Percentiles rank a stretch among this genome's conserved stretches.
These are phyloP conservation scores for Vickermania ingenoplastis DNA, from an alignment of 208 protist species.

Conservation along the genomic window DNA sequence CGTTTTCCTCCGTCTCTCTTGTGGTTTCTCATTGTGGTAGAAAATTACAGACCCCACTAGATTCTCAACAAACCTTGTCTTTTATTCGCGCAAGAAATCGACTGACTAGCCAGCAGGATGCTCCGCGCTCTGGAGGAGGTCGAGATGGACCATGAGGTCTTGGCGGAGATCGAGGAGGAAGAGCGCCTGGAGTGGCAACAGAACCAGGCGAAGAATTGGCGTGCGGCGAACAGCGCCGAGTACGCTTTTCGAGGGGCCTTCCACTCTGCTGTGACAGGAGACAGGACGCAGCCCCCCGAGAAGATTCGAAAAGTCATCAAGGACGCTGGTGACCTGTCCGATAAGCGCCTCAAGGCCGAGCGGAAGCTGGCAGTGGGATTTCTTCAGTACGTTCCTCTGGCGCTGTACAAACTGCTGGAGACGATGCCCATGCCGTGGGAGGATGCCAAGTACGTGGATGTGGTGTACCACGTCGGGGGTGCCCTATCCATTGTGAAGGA, in stretches of 20 bases:
- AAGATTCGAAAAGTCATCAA: conserved; percentile 99
- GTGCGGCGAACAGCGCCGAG: conserved; percentile 47
- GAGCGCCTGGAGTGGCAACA: conserved; percentile 25
- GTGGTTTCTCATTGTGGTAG: too few relatives aligned
- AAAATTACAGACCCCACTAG: too few relatives aligned
- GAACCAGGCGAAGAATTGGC: conserved; percentile 49
- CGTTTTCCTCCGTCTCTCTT: too few relatives aligned
- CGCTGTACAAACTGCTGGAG: conserved; percentile 99
- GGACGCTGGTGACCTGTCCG: conserved; percentile 99
- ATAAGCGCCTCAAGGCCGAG: conserved; percentile 98
- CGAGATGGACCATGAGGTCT: too few relatives aligned
- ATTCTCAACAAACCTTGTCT: too few relatives aligned
- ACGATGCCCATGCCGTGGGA: conserved; percentile 99
- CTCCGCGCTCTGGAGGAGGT: too few relatives aligned
- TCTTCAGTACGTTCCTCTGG: conserved; percentile 99
- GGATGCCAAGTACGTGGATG: conserved; percentile 94
- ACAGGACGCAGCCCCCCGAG: conserved; percentile 94
- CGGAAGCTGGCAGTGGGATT: conserved; percentile 99
- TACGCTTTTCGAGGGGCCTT: conserved; percentile 69
- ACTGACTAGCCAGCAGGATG: too few relatives aligned
- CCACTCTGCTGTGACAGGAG: conserved; percentile 44
- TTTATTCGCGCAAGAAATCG: too few relatives aligned
- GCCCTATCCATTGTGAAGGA: conserved; percentile 99
- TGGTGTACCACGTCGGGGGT: conserved; percentile 99
- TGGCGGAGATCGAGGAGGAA: too few relatives aligned